Base-by-base conservation (phyloP, 2,329 filamentous ascomycete genomes). In the Pseudocercospora musae region DNA sequence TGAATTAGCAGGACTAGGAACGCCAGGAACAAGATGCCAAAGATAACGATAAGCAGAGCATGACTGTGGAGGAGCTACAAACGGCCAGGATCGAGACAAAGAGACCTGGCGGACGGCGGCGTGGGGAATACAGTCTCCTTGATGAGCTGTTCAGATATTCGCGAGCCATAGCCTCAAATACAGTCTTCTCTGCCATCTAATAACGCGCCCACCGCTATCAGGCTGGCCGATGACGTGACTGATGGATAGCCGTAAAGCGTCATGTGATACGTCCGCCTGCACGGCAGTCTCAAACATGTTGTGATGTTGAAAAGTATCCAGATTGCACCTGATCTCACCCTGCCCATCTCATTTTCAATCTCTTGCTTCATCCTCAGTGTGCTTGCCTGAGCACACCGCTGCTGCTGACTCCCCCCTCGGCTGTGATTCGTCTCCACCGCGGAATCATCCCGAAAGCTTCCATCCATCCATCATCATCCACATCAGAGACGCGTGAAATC, bases 1-100 rank as follows among this genome's bases (percentile, higher is more conserved):
- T 42, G 33, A 37, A 57, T 48, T 20, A 57, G 55, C 55, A 57
- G 55, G 62, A 54, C 63, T 57, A 60, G 48, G 60, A 60, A 37
- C 53, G 58, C 48, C 50, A 33, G 49, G 37, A 49, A 48, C 53
- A 58, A 60, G 21, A 60, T 58, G 57, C 58, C 49, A 54, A 59
- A 31, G 49, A 60, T 33, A 48, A 55, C 50, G 18, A 54, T 29
- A 37, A 31, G 50, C 50, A 31, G 50, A 54, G 50, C 50, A 33
- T 54, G 27, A 29, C 25, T 54, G 27, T 23, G 27, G 50, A 53
- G n/a, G 50, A 54, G 50, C 50, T 20, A 33, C 31, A 4, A 15
- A 27, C 56, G n/a, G 50, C 31, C 48, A 54, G 58, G 25, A n/a
- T 31, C 50, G 60, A n/a, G 15, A 57, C 25, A 48, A 49, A 49